Evolutionary conservation across 75 land plant species (phyloP).

Genomic region (Cunninghamia lanceolata): DNA sequence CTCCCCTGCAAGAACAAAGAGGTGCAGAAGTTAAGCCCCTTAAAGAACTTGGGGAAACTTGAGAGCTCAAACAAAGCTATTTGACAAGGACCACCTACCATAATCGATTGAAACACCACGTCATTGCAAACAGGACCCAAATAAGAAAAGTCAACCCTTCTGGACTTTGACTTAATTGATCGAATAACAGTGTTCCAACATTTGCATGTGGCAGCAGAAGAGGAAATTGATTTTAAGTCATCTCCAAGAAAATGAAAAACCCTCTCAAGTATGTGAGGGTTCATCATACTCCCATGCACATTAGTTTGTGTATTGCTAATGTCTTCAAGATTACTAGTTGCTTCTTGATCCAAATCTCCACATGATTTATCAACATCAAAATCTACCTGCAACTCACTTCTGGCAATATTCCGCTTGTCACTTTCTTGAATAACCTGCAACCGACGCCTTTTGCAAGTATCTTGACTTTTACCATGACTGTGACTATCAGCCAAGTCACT

Average conservation of each 20-base stretch:
- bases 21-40: neutral
- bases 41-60: neutral
- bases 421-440: slow-evolving; percentile 20
- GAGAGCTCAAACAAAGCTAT: slow-evolving; percentile 13
- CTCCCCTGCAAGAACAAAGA: slow-evolving; percentile 41
- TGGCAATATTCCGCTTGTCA: slow-evolving; percentile 18
- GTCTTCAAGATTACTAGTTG: slow-evolving; percentile 10
- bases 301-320: slow-evolving; percentile 12
- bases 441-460: slow-evolving; percentile 34
- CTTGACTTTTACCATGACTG: neutral
- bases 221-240: slow-evolving; percentile 64
- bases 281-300: slow-evolving; percentile 31
- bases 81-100: slow-evolving; percentile 42
- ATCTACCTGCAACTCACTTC: slow-evolving; percentile 28
- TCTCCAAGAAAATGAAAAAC: slow-evolving; percentile 63
- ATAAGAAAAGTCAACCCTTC: slow-evolving; percentile 63
- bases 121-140: slow-evolving; percentile 61
- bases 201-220: slow-evolving; percentile 78
- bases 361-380: slow-evolving; percentile 28
- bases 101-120: slow-evolving; percentile 34
- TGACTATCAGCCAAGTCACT: neutral
- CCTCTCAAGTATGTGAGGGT: slow-evolving; percentile 41
- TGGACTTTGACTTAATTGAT: slow-evolving; percentile 38
- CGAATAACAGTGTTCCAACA: slow-evolving; percentile 59
- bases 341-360: slow-evolving; percentile 53